A percentile compares a stretch with the other conserved stretches of the same genome.
Evolutionary conservation across 129 eudicot species (phyloP).

Genomic region (Escallonia herrerae): DNA sequence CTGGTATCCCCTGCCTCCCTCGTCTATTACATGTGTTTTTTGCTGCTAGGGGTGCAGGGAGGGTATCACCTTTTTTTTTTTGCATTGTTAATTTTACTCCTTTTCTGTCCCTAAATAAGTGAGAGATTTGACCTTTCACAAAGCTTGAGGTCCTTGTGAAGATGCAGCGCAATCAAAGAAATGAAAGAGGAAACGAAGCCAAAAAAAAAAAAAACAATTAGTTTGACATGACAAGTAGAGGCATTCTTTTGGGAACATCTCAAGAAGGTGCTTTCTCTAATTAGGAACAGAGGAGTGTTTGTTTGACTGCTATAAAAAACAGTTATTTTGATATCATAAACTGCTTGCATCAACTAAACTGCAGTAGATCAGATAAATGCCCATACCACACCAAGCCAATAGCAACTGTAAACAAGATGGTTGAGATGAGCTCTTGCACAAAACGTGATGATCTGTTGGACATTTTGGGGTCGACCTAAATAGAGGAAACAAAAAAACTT

Average conservation of each 20-base stretch:
- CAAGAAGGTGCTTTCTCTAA: too few relatives aligned
- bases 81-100: neutral
- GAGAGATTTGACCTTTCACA: too few relatives aligned
- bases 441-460: conserved; percentile 67
- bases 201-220: too few relatives aligned
- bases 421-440: conserved; percentile 75
- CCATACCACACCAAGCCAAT: conserved; percentile 76
- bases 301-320: too few relatives aligned
- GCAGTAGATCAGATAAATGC: conserved; percentile 10
- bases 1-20: neutral
- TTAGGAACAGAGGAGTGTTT: too few relatives aligned
- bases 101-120: too few relatives aligned
- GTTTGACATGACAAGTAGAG: too few relatives aligned
- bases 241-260: too few relatives aligned
- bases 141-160: too few relatives aligned
- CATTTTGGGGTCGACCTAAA: conserved; percentile 64
- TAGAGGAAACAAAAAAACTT: conserved; percentile 5
- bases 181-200: too few relatives aligned
- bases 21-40: too few relatives aligned
- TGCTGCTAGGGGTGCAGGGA: neutral
- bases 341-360: conserved; percentile 12
- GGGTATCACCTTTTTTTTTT: neutral
- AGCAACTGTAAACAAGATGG: conserved; percentile 75
- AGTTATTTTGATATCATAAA: neutral
- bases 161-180: too few relatives aligned